These are phyloP conservation scores for Tuber microsphaerosporum DNA, from an alignment of 495 filamentous ascomycete genomes.

Conservation along the genomic window DNA sequence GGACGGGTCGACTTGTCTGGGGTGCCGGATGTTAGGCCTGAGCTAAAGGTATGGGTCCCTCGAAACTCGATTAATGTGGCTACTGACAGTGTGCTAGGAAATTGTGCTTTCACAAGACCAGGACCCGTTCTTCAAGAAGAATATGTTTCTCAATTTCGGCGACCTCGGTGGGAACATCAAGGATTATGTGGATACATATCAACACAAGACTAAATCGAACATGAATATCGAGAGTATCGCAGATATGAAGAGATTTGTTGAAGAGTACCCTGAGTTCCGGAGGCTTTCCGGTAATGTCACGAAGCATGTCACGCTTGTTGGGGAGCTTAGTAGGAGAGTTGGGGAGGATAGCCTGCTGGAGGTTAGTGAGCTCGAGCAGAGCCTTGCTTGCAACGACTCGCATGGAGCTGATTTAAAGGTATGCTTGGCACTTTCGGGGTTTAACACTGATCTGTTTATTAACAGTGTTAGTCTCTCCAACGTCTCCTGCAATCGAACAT, in stretches of 20 bases:
- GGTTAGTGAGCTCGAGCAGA: slow-evolving; percentile 93
- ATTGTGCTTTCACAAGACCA: slow-evolving; percentile 95
- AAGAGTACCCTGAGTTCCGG: slow-evolving; percentile 95
- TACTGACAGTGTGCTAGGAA: slow-evolving; percentile 48
- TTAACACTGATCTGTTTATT: slow-evolving; percentile 25
- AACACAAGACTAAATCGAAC: slow-evolving; percentile 84
- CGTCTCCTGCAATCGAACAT: slow-evolving; percentile 68
- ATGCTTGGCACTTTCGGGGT: slow-evolving; percentile 31
- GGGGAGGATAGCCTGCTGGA: slow-evolving; percentile 78
- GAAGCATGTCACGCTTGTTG: slow-evolving; percentile 94
- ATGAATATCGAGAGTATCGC: slow-evolving; percentile 92
- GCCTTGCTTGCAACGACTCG: slow-evolving; percentile 92
- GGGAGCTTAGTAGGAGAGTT: slow-evolving; percentile 81
- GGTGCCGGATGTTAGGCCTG: slow-evolving; percentile 80
- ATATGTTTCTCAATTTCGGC: slow-evolving; percentile 98
- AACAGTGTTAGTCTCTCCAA: slow-evolving; percentile 62
- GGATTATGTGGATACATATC: slow-evolving; percentile 96
- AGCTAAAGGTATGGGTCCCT: slow-evolving; percentile 54
- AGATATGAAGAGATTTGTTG: slow-evolving; percentile 98
- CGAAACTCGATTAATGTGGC: neutral
- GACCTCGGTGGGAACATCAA: slow-evolving; percentile 97
- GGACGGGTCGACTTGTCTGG: slow-evolving; percentile 80
- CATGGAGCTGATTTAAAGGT: slow-evolving; percentile 81
- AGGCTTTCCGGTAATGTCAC: slow-evolving; percentile 95
- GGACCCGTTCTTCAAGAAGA: slow-evolving; percentile 99